These are phyloP conservation scores for Xerocomellus amylosporus DNA, from an alignment of 768 basidiomycete species.

Conservation along the genomic window DNA sequence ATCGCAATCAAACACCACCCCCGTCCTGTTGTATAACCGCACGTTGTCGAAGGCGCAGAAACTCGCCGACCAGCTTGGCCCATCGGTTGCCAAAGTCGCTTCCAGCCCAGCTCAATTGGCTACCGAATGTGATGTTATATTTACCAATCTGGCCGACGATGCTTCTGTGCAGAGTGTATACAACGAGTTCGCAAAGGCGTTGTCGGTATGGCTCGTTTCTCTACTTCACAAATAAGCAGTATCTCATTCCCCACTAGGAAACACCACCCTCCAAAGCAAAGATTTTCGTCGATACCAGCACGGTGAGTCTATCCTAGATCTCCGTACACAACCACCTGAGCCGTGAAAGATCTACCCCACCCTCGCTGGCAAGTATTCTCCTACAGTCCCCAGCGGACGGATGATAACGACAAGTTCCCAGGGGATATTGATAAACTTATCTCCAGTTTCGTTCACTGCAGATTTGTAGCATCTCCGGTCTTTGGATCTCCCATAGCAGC, in stretches of 20 bases:
- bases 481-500: constrained; percentile 72
- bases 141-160: constrained; percentile 74
- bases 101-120: constrained; percentile 57
- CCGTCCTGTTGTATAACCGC: constrained; percentile 79
- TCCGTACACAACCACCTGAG: constrained; percentile 6
- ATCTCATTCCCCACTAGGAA: constrained; percentile 29
- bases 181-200: constrained; percentile 52
- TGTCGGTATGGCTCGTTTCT: constrained; percentile 44
- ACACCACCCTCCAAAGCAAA: constrained; percentile 49
- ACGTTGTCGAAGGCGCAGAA: constrained; percentile 56
- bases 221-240: neutral
- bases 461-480: constrained; percentile 74
- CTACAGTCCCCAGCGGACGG: neutral
- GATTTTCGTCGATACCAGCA: constrained; percentile 85
- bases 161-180: constrained; percentile 65
- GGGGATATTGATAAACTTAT: constrained; percentile 70
- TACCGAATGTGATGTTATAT: constrained; percentile 65
- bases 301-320: constrained; percentile 45
- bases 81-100: constrained; percentile 53
- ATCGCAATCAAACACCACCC: constrained; percentile 38
- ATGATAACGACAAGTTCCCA: constrained; percentile 17
- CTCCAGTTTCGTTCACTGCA: constrained; percentile 53
- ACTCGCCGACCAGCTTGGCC: constrained; percentile 54
- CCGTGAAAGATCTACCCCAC: constrained; percentile 51
- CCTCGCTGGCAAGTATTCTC: constrained; percentile 40